Percentiles rank a stretch among this genome's conserved stretches.
These are phyloP conservation scores for Penicillium sp. DNA, from an alignment of 2,329 filamentous ascomycete genomes.

Conservation along the genomic window DNA sequence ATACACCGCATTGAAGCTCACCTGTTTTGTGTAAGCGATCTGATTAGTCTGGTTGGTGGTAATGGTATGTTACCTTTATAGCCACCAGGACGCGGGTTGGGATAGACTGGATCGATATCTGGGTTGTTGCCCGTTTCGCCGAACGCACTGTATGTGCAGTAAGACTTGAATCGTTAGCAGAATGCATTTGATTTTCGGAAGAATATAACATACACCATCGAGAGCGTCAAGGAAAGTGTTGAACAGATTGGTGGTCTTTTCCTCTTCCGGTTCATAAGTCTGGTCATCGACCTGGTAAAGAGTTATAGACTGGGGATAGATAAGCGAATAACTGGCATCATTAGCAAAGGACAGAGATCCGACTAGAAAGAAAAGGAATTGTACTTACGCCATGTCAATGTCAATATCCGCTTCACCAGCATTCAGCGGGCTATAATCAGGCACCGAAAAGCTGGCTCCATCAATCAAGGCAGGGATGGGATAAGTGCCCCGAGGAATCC, in stretches of 20 bases:
- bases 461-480: conserved; percentile 49
- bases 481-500: conserved; percentile 42
- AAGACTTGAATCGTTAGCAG: conserved; percentile 32
- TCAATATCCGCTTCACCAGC: conserved; percentile 54
- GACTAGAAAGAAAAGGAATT: background rate
- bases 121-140: conserved; percentile 50
- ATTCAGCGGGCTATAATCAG: conserved; percentile 32
- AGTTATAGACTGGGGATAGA: conserved; percentile 52
- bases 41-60: conserved; percentile 31
- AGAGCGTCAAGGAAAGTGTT: conserved; percentile 53
- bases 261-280: conserved; percentile 37
- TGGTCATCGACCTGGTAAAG: conserved; percentile 52
- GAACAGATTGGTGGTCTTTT: conserved; percentile 32
- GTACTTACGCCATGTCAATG: conserved; percentile 50
- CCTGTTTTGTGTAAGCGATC: conserved; percentile 17
- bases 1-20: conserved; percentile 47
- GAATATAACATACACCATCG: conserved; percentile 38
- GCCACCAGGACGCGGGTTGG: conserved; percentile 46
- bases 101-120: conserved; percentile 51
- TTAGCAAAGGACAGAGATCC: background rate
- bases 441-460: conserved; percentile 40
- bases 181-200: background rate
- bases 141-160: conserved; percentile 52
- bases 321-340: conserved; percentile 38
- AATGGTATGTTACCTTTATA: conserved; percentile 45